phyloP scores from a whole-genome alignment of 257 asterid genomes.

The Nicotiana tabacum region DNA sequence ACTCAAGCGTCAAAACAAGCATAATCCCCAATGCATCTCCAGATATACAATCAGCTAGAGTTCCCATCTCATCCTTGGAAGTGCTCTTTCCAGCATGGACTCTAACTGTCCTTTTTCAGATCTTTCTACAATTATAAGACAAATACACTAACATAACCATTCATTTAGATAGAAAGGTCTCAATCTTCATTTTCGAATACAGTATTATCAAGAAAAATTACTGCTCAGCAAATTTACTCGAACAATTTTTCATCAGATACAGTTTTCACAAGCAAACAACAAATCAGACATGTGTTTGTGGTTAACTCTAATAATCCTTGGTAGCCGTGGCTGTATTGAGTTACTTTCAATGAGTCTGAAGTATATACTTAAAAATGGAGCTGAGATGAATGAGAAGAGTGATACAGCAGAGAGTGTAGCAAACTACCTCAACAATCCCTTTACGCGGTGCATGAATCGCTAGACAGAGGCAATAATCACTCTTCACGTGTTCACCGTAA shows the following conservation, averaged over 20 bases:
- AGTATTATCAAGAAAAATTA: neutral
- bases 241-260: neutral
- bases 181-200: too few relatives aligned
- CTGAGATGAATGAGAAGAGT: neutral
- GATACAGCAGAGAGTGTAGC: neutral
- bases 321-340: neutral
- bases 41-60: neutral
- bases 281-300: neutral
- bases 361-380: neutral
- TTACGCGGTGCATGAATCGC: conserved; percentile 97
- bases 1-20: conserved; percentile 6
- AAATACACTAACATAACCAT: too few relatives aligned
- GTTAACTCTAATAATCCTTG: neutral
- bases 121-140: neutral
- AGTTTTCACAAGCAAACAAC: neutral
- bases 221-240: neutral
- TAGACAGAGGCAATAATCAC: conserved; percentile 82
- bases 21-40: neutral
- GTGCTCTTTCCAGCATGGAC: neutral
- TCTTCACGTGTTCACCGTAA: conserved; percentile 43
- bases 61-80: neutral
- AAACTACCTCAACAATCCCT: conserved; percentile 86
- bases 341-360: neutral
- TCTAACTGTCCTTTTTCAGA: neutral
- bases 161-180: too few relatives aligned